A percentile compares a stretch with the other conserved stretches of the same genome.
Evolutionary conservation across 73 alveolate genomes (phyloP).

Genomic region (Tetrahymena thermophila): DNA sequence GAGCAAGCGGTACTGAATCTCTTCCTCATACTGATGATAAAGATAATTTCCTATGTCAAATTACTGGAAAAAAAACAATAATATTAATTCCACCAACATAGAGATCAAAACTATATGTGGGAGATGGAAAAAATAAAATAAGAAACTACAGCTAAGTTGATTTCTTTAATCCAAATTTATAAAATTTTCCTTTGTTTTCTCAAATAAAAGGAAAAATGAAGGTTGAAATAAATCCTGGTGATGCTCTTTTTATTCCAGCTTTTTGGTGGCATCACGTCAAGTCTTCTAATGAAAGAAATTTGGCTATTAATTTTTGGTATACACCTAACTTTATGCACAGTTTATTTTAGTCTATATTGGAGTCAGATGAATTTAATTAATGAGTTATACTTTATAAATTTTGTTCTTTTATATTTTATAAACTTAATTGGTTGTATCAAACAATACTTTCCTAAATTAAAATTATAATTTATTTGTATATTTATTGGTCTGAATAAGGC

Average conservation of each 20-base stretch:
- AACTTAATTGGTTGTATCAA: too few relatives aligned
- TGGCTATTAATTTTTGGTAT: conserved; percentile 47
- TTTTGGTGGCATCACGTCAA: conserved; percentile 56
- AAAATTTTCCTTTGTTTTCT: conserved; percentile 19
- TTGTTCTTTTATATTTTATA: too few relatives aligned
- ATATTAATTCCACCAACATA: conserved; percentile 38
- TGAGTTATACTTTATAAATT: too few relatives aligned
- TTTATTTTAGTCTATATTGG: background rate
- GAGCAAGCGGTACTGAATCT: conserved; percentile 44
- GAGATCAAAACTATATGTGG: conserved; percentile 33
- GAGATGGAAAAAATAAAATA: conserved; percentile 18
- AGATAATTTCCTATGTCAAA: conserved; percentile 48
- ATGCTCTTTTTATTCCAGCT: conserved; percentile 46
- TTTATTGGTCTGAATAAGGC: too few relatives aligned
- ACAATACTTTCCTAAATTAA: too few relatives aligned
- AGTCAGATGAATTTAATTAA: background rate
- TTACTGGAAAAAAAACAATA: conserved; percentile 38
- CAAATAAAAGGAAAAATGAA: conserved; percentile 12
- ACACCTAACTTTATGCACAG: background rate
- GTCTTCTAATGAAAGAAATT: conserved; percentile 23
- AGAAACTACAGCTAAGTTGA: conserved; percentile 42
- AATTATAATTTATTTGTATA: too few relatives aligned
- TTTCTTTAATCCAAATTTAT: conserved; percentile 41
- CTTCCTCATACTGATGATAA: conserved; percentile 54
- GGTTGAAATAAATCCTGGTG: conserved; percentile 31